Evolutionary conservation across 2,329 filamentous ascomycete genomes (phyloP).

Genomic region (Volutella citrinella): DNA sequence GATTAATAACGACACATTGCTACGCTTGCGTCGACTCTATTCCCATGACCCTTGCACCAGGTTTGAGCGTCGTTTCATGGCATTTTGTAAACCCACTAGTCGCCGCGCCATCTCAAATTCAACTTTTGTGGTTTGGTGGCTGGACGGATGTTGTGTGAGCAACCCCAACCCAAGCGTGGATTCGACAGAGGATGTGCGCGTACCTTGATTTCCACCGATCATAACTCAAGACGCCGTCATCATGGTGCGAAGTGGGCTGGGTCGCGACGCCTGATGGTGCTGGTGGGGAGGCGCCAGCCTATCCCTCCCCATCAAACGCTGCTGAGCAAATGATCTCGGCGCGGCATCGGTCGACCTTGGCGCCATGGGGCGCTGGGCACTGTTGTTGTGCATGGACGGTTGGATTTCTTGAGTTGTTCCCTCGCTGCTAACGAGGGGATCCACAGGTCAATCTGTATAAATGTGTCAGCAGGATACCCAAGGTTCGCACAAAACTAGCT

Average conservation of each 20-base stretch:
- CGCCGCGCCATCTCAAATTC: constrained; percentile 23
- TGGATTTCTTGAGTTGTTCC: constrained; percentile 69
- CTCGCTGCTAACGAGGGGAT: constrained; percentile 85
- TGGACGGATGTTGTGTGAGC: constrained; percentile 18
- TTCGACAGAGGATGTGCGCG: constrained; percentile 10
- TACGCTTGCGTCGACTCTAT: constrained; percentile 22
- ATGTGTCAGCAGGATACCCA: no score
- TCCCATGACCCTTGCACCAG: no score
- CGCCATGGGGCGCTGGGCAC: constrained; percentile 39
- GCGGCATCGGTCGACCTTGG: constrained; percentile 43
- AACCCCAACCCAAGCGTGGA: no score
- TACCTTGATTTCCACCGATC: constrained; percentile 30
- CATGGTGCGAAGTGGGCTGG: constrained; percentile 67
- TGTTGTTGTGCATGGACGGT: constrained; percentile 41
- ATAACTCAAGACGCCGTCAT: constrained; percentile 59
- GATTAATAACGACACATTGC: constrained; percentile 14
- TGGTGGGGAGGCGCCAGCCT: constrained; percentile 41
- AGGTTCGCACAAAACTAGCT: no score
- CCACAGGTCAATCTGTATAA: constrained; percentile 81
- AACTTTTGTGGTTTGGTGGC: constrained; percentile 24
- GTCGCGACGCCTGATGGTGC: constrained; percentile 53
- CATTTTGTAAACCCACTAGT: constrained; percentile 19
- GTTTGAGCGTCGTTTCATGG: no score
- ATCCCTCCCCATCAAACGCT: constrained; percentile 46
- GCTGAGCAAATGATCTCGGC: constrained; percentile 43